phyloP scores from a whole-genome alignment of 495 filamentous ascomycete species.

The Neurospora sp. region DNA sequence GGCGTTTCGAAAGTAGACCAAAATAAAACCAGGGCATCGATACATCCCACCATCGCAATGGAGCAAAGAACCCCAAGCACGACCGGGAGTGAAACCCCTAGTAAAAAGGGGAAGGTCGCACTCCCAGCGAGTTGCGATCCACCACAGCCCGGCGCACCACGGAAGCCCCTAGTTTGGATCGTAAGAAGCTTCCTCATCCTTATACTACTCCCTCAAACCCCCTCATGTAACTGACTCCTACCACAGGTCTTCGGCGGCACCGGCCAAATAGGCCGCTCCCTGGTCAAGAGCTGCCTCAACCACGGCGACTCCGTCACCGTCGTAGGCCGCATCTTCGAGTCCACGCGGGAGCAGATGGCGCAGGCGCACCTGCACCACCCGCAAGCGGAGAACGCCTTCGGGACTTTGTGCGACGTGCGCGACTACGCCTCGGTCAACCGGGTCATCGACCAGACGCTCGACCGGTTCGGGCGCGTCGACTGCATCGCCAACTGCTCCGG shows the following conservation, averaged over 20 bases:
- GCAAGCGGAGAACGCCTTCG: constrained; percentile 68
- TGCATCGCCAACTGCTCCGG: constrained; percentile 85
- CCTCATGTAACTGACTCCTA: constrained; percentile 3
- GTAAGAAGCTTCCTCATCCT: constrained; percentile 33
- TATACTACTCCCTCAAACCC: background rate
- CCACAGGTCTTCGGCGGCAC: constrained; percentile 82
- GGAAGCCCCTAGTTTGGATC: constrained; percentile 72
- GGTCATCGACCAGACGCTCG: constrained; percentile 58
- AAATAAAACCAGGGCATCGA: background rate
- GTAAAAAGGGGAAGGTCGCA: constrained; percentile 26
- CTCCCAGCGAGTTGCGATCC: constrained; percentile 74
- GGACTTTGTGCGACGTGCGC: constrained; percentile 81
- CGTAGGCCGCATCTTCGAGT: constrained; percentile 77
- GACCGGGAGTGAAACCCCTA: background rate
- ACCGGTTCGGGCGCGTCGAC: constrained; percentile 72
- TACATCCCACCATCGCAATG: background rate
- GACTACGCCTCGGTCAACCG: constrained; percentile 64
- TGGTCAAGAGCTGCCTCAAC: constrained; percentile 70
- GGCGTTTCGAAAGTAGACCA: background rate
- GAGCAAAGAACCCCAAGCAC: background rate
- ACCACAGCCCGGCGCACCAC: constrained; percentile 58
- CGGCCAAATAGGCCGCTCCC: constrained; percentile 87
- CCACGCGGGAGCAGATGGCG: constrained; percentile 57
- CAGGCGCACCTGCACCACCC: constrained; percentile 46
- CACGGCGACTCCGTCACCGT: constrained; percentile 82